Conservation (phyloP, 805 yeast species). For the Metschnikowia reukaufii region DNA sequence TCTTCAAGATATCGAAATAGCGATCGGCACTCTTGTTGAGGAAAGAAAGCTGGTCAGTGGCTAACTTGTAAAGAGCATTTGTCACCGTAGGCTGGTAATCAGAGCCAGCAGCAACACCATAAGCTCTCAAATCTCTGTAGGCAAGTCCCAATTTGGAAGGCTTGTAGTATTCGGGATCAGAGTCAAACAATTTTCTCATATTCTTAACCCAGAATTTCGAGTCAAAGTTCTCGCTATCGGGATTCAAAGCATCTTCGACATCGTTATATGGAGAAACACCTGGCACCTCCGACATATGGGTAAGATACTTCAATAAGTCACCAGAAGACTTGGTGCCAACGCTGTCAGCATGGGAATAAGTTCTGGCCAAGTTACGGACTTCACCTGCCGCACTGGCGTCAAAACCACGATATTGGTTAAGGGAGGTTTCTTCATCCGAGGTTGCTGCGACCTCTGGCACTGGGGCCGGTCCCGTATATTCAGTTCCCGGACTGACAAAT, state of each 20-base stretch:
- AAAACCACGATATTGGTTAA: constrained; percentile 36
- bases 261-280: constrained; percentile 21
- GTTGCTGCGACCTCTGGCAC: constrained; percentile 5
- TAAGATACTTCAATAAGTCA: constrained; percentile 38
- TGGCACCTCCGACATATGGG: constrained; percentile 41
- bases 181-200: constrained; percentile 49
- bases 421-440: constrained; percentile 10
- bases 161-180: constrained; percentile 63
- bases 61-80: constrained; percentile 30
- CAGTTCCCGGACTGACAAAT: constrained; percentile 11
- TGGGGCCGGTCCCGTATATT: constrained; percentile 12
- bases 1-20: constrained; percentile 54
- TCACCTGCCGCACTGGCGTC: constrained; percentile 31
- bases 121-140: constrained; percentile 57
- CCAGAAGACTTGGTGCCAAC: constrained; percentile 20
- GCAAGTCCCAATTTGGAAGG: constrained; percentile 61
- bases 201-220: constrained; percentile 69
- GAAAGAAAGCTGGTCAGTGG: constrained; percentile 22
- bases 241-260: constrained; percentile 44
- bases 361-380: constrained; percentile 45
- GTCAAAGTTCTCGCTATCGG: constrained; percentile 56
- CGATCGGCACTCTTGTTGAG: constrained; percentile 16
- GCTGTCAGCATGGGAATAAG: constrained; percentile 24
- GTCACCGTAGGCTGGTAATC: constrained; percentile 63
- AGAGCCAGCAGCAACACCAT: constrained; percentile 65